Percentiles rank a stretch among this genome's conserved stretches.
Conservation (phyloP, 2,329 filamentous ascomycete species). For the Penicillium palitans region DNA sequence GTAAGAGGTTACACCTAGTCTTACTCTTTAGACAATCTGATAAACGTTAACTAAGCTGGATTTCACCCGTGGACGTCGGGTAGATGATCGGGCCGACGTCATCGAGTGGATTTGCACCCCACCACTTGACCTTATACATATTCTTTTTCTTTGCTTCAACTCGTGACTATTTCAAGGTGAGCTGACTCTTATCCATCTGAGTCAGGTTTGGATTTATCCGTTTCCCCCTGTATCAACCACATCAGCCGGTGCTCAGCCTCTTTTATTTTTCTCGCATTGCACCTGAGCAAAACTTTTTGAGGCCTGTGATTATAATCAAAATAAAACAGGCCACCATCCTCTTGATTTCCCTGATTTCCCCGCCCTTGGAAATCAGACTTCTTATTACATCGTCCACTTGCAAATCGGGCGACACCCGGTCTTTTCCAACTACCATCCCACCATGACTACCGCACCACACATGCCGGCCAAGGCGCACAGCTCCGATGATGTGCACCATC, state of each 20-base stretch:
- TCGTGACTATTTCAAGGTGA: constrained; percentile 7
- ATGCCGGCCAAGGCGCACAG: constrained; percentile 35
- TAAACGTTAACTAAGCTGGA: constrained; percentile 4
- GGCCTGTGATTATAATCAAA: constrained; percentile 6
- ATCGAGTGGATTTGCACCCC: constrained; percentile 22
- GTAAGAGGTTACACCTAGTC: neutral
- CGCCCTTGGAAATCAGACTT: constrained; percentile 8
- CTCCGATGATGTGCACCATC: constrained; percentile 36
- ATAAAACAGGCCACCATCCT: constrained; percentile 7
- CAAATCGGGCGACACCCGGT: constrained; percentile 18
- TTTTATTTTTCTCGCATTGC: neutral
- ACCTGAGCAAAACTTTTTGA: constrained; percentile 10
- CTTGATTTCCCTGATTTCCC: constrained; percentile 8
- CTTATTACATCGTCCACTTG: constrained; percentile 20
- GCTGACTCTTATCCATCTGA: constrained; percentile 15
- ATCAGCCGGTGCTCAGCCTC: constrained; percentile 12
- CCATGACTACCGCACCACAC: constrained; percentile 26
- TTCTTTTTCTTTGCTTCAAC: constrained; percentile 5
- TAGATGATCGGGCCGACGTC: constrained; percentile 27
- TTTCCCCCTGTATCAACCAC: neutral
- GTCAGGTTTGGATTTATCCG: constrained; percentile 5
- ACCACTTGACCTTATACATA: constrained; percentile 15
- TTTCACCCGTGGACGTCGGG: neutral
- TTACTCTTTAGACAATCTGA: neutral
- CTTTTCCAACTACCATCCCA: constrained; percentile 6